Conservation (phyloP, 805 yeast genomes). For the Candida dajiaensis region DNA sequence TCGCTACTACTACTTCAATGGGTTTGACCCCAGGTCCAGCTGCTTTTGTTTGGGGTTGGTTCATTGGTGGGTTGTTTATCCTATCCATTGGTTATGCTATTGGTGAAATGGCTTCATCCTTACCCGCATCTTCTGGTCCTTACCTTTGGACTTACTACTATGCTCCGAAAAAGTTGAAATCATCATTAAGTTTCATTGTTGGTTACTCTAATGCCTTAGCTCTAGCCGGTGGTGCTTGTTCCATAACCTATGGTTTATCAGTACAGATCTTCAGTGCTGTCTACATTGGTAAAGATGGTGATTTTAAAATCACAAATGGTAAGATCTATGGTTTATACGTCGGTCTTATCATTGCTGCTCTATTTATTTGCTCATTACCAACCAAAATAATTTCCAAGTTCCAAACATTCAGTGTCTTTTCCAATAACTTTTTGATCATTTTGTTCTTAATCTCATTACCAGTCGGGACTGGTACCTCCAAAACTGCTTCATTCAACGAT, state of each 20-base stretch:
- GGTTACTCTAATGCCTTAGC: constrained; percentile 69
- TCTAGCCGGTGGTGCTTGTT: constrained; percentile 57
- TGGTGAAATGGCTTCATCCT: constrained; percentile 61
- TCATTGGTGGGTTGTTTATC: constrained; percentile 49
- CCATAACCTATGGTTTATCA: constrained; percentile 66
- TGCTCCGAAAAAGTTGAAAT: constrained; percentile 48
- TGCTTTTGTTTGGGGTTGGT: constrained; percentile 67
- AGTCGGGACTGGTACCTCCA: constrained; percentile 45
- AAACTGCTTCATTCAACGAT: constrained; percentile 26
- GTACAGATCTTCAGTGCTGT: constrained; percentile 54
- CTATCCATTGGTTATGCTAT: constrained; percentile 52
- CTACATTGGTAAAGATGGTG: constrained; percentile 46
- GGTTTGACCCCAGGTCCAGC: constrained; percentile 55
- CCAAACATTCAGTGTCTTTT: constrained; percentile 52
- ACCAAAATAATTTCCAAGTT: constrained; percentile 51
- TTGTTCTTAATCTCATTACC: constrained; percentile 61
- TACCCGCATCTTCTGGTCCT: constrained; percentile 74
- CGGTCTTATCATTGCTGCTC: constrained; percentile 51
- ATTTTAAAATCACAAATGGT: constrained; percentile 46
- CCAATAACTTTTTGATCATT: constrained; percentile 46
- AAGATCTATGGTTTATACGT: constrained; percentile 61
- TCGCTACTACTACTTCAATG: constrained; percentile 42
- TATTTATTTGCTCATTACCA: constrained; percentile 47
- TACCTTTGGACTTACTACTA: constrained; percentile 65
- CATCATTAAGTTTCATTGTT: constrained; percentile 53